phyloP scores from a whole-genome alignment of 75 land plant species.

The Pinus albicaulis region DNA sequence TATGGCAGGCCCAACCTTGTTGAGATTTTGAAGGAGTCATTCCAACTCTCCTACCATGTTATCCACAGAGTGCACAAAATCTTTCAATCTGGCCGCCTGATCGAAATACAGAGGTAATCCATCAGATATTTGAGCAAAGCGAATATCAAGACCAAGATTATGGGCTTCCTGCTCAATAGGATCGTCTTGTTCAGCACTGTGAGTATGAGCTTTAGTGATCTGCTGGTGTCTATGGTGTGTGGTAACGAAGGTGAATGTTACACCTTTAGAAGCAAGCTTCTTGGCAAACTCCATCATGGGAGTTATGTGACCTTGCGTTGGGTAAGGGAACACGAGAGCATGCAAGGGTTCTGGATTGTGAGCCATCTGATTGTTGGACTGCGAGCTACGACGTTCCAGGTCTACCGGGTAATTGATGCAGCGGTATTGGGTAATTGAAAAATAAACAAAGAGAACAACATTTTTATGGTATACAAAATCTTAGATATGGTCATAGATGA shows the following conservation, averaged over 20 bases:
- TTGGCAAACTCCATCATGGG: constrained; percentile 10
- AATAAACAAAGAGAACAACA: too few relatives aligned
- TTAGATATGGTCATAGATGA: too few relatives aligned
- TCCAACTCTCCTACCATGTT: constrained; percentile 2
- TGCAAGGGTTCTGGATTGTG: not conserved
- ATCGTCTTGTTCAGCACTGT: too few relatives aligned
- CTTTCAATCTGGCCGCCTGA: not conserved
- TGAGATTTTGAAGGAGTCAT: not conserved
- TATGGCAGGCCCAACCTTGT: constrained; percentile 13
- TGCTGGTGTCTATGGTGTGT: not conserved
- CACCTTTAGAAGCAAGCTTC: not conserved
- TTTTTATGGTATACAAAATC: too few relatives aligned
- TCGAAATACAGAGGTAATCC: not conserved
- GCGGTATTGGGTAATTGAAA: too few relatives aligned
- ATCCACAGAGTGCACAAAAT: not conserved
- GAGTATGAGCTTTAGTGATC: too few relatives aligned
- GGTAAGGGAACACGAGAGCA: constrained; percentile 15
- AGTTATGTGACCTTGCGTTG: constrained; percentile 13
- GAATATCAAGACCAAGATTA: not conserved
- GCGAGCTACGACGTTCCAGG: too few relatives aligned
- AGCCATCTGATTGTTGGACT: too few relatives aligned
- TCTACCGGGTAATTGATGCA: too few relatives aligned
- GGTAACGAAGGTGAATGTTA: too few relatives aligned
- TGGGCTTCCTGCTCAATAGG: too few relatives aligned
- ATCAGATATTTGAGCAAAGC: constrained; percentile 1